Conservation (phyloP, 2,329 filamentous ascomycete species). For the Rosellinia necatrix region DNA sequence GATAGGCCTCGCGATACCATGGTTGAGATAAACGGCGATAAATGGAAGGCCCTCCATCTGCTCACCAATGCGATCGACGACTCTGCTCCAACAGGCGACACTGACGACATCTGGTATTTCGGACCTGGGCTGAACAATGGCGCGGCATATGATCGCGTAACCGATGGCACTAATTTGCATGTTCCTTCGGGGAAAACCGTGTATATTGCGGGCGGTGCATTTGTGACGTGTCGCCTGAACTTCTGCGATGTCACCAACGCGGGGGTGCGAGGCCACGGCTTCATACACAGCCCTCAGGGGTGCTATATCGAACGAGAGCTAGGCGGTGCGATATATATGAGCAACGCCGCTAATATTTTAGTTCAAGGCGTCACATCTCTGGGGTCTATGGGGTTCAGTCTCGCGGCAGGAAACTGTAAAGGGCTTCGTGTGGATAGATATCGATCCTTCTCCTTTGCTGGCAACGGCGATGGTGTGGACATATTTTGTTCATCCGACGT, state of each 20-base stretch:
- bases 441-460: constrained; percentile 29
- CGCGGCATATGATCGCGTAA: constrained; percentile 24
- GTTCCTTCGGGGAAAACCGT: constrained; percentile 27
- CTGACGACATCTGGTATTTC: constrained; percentile 34
- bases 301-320: background rate
- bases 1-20: constrained; percentile 21
- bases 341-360: constrained; percentile 25
- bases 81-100: constrained; percentile 19
- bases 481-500: constrained; percentile 34
- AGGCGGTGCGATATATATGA: constrained; percentile 19
- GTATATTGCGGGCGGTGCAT: constrained; percentile 29
- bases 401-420: constrained; percentile 24
- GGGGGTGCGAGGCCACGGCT: constrained; percentile 33
- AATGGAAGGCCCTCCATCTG: constrained; percentile 37
- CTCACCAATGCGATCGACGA: constrained; percentile 31
- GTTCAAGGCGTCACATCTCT: constrained; percentile 32
- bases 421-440: constrained; percentile 29
- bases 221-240: constrained; percentile 25
- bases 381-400: constrained; percentile 24
- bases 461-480: constrained; percentile 38
- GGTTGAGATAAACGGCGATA: constrained; percentile 36
- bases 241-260: constrained; percentile 29
- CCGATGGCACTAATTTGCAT: constrained; percentile 18
- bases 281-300: constrained; percentile 26
- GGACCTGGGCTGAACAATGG: constrained; percentile 29